Base-by-base conservation (phyloP, 257 asterid species). In the Ballota nigra region DNA sequence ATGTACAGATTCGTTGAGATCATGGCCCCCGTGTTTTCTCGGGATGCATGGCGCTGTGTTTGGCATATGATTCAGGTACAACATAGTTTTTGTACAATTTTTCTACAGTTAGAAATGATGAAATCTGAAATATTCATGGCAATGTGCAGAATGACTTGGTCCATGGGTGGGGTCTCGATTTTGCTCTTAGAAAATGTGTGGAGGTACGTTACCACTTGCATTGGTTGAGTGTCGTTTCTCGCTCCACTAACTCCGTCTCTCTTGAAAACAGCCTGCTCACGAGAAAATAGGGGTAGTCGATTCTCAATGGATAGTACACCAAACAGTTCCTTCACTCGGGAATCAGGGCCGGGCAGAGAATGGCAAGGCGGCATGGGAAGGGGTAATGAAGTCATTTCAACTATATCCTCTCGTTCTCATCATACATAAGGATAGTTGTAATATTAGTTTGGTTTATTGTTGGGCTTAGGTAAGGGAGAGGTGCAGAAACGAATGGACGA, bases 121-220 rank as follows among this genome's bases (percentile, higher is more conserved):
- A 28, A 58, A 45, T 59, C 66, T 80, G 58, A 77, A 28, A 22
- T 53, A 26, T 19, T 68, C 20, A 28, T 67, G 76, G 24, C 34
- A 52, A 66, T 75, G 68, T 79, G 67, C 97, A 93, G 98, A 94
- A 94, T 72, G 98, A 94, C 79, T 83, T 94, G 77, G 89, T 94
- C 75, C 99, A 94, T 74, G 99, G 99, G 77, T 91, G 99, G 99
- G 99, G 99, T 69, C 96, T 91, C 59, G 99, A 91, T 86, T 88
- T 94, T 77, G 92, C 97, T 53, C 97, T 91, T 65, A 83, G 91
- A 77, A 88, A 87, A 79, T 94, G 99, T 75, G 99, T 91, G 11
- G 96, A 94, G 96, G 97, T 87, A 6, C 79, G 83, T 65, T 58
- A 31, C 47, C 23, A 47, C 51, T 72, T 43, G 41, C 68, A 13